Conservation (phyloP, 1,284 basidiomycete genomes). For the Hemileia vastatrix region DNA sequence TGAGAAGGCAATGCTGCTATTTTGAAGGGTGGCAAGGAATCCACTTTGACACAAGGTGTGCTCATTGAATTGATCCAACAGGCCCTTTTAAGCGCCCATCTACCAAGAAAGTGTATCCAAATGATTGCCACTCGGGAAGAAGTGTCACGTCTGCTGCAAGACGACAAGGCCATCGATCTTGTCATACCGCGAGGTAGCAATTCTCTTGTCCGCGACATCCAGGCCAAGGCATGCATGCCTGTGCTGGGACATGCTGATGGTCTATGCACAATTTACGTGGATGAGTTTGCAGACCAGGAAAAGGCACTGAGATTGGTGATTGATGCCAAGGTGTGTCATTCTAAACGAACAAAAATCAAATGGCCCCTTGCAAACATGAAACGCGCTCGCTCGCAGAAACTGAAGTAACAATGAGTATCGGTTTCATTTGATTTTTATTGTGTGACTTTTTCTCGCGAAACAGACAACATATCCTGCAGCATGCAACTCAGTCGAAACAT, state of each 20-base stretch:
- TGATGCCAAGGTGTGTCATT: slow-evolving; percentile 70
- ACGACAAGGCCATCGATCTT: slow-evolving; percentile 88
- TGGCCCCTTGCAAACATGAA: too few species aligned
- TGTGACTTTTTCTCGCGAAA: neutral
- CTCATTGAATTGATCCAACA: slow-evolving; percentile 68
- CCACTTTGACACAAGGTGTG: slow-evolving; percentile 62
- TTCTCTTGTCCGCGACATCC: slow-evolving; percentile 75
- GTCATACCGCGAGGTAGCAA: slow-evolving; percentile 95
- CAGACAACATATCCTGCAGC: slow-evolving; percentile 92
- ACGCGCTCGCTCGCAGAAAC: too few species aligned
- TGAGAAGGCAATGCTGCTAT: slow-evolving; percentile 95
- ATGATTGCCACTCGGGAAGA: slow-evolving; percentile 85
- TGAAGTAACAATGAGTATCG: too few species aligned
- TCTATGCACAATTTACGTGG: slow-evolving; percentile 78
- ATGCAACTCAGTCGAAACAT: slow-evolving; percentile 86
- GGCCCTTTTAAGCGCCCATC: slow-evolving; percentile 59
- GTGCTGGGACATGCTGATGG: slow-evolving; percentile 99
- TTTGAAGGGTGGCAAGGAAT: slow-evolving; percentile 93
- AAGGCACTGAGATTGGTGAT: slow-evolving; percentile 73
- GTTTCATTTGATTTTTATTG: neutral
- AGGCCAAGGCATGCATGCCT: slow-evolving; percentile 80
- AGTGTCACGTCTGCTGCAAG: slow-evolving; percentile 70
- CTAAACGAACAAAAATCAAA: too few species aligned
- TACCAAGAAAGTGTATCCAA: slow-evolving; percentile 77
- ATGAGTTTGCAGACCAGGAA: slow-evolving; percentile 64